Conservation (phyloP, 192 early-diverging fungal genomes). For the Entomortierella parvispora region DNA sequence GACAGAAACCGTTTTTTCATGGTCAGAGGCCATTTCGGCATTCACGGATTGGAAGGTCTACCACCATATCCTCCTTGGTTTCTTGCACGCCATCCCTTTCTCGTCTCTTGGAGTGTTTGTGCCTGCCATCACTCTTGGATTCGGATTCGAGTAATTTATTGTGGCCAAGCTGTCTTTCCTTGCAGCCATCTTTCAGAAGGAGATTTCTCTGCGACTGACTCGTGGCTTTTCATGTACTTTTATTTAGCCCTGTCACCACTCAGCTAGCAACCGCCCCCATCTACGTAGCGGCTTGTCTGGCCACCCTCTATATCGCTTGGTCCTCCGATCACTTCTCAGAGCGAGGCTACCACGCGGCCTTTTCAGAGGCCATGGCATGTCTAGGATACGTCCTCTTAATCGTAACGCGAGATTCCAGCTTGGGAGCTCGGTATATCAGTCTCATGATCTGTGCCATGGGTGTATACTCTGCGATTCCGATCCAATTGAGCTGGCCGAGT, state of each 20-base stretch:
- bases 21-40: conserved; percentile 42
- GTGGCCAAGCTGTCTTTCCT: not conserved
- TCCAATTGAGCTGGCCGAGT: conserved; percentile 62
- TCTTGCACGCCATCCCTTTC: conserved; percentile 65
- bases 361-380: not conserved
- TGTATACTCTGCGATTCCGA: conserved; percentile 39
- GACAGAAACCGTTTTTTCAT: conserved; percentile 47
- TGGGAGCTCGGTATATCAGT: conserved; percentile 14
- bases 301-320: not conserved
- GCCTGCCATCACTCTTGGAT: conserved; percentile 68
- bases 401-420: conserved; percentile 17
- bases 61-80: conserved; percentile 58
- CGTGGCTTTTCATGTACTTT: no score
- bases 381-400: conserved; percentile 5
- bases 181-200: no score
- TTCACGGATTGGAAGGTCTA: conserved; percentile 55
- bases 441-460: not conserved
- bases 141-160: conserved; percentile 60
- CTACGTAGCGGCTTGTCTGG: not conserved
- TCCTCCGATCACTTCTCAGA: conserved; percentile 6
- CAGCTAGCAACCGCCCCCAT: conserved; percentile 12
- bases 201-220: no score
- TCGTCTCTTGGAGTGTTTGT: conserved; percentile 70
- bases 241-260: conserved; percentile 7
- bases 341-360: conserved; percentile 6